Base-by-base conservation (phyloP, 495 filamentous ascomycete species). In the Lophiotrema nucula region DNA sequence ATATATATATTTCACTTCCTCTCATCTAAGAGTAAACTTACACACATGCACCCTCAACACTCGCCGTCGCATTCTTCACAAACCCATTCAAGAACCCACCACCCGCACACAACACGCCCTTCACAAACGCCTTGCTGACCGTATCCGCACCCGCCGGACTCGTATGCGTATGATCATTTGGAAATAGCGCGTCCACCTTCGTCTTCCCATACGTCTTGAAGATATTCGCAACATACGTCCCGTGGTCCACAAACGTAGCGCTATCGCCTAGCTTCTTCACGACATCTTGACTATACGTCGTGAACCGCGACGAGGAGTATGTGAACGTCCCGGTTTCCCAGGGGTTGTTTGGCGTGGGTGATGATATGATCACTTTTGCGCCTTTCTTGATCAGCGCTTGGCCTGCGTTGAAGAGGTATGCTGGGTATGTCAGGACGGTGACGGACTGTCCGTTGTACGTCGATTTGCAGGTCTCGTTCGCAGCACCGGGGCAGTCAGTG, bases 131-230 rank as follows among this genome's bases (percentile, higher is more conserved):
- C 62, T 80, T 74, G 0, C 78, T 77, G 13, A 84, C 81, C 4
- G 81, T 72, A 57, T 80, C 72, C 2, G 84, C 83, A 0, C 85
- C 85, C 31, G 63, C 72, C 0, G 80, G 70, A 59, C 76, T 83
- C 2, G 85, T 87, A 69, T 88, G 85, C 5, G 83, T 87, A 67
- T 87, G 82, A 62, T 87, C 85, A 24, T 71, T 73, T 0, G 83
- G 82, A 65, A 74, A 88, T 58, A 79, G 79, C 0, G 74, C 70
- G 62, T 76, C 74, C 1, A 74, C 71, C 16, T 70, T 77, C 5
- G 76, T 73, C 28, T 48, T 58, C 3, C 77, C 76, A 60, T 85
- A 51, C 41, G 70, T 63, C 58, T 78, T 56, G 61, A 74, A 88
- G 42, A 76, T 76, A 41, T 75, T 73, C 0, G 77, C 79, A 18